A percentile compares a stretch with the other conserved stretches of the same genome.
phyloP scores from a whole-genome alignment of 306 rosid genomes.

The Acacia crassicarpa region DNA sequence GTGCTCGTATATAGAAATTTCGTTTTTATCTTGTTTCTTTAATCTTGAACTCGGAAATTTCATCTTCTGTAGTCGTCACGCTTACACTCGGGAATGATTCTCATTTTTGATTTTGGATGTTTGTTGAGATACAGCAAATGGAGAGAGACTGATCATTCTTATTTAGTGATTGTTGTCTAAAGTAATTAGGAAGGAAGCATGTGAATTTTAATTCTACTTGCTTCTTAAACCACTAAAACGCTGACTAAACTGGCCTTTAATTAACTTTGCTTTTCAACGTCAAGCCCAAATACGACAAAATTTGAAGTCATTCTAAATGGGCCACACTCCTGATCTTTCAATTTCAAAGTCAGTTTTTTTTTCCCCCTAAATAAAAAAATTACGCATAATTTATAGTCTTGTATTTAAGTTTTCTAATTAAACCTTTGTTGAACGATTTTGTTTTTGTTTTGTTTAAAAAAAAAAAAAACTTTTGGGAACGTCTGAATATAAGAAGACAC shows the following conservation, averaged over 20 bases:
- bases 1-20: constrained; percentile 14
- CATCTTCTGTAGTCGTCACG: constrained; percentile 17
- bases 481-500: background rate
- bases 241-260: too few relatives aligned
- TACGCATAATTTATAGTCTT: background rate
- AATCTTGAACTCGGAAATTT: background rate
- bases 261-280: background rate
- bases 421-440: background rate
- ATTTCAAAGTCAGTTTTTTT: background rate
- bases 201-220: background rate
- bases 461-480: background rate
- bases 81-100: background rate
- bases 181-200: too few relatives aligned
- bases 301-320: background rate
- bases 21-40: background rate
- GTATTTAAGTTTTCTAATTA: background rate
- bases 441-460: too few relatives aligned
- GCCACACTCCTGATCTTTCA: constrained; percentile 12
- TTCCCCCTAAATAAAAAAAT: background rate
- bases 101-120: constrained; percentile 6
- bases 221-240: too few relatives aligned
- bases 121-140: background rate
- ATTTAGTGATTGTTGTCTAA: too few relatives aligned
- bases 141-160: background rate
- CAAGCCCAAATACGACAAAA: background rate